phyloP scores from a whole-genome alignment of 2,329 filamentous ascomycete species.

The Alternaria postmessia region DNA sequence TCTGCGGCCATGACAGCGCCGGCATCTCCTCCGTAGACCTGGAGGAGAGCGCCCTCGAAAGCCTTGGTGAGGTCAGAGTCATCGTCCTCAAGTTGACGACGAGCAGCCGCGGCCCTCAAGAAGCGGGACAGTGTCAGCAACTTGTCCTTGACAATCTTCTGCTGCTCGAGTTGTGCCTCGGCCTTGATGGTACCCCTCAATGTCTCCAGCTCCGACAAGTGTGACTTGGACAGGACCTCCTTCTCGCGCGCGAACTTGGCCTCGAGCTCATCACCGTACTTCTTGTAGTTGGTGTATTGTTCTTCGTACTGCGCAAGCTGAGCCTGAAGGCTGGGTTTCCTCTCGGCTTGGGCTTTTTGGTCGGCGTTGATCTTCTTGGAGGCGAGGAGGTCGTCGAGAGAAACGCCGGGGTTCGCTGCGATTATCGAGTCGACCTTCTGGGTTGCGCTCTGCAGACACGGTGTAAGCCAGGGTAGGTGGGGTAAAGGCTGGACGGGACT shows the following conservation, averaged over 20 bases:
- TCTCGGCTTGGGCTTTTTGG: conserved; percentile 78
- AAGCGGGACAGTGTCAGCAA: conserved; percentile 80
- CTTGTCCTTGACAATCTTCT: conserved; percentile 65
- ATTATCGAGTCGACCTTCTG: conserved; percentile 76
- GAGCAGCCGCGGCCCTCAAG: conserved; percentile 77
- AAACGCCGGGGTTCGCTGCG: conserved; percentile 72
- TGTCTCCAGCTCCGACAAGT: conserved; percentile 66
- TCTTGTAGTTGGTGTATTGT: conserved; percentile 76
- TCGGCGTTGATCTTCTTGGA: conserved; percentile 80
- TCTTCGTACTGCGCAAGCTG: conserved; percentile 76
- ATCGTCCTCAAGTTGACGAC: conserved; percentile 74
- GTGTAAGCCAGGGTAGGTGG: conserved; percentile 30
- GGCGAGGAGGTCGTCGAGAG: conserved; percentile 75
- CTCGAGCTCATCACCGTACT: conserved; percentile 77
- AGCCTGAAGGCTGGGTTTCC: conserved; percentile 75
- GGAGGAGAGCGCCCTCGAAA: conserved; percentile 79
- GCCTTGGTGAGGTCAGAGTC: conserved; percentile 80
- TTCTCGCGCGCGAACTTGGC: conserved; percentile 66
- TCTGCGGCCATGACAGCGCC: conserved; percentile 76
- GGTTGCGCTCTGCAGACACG: conserved; percentile 66
- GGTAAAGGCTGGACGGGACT: neutral
- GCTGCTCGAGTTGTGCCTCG: conserved; percentile 59
- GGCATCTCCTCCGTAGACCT: conserved; percentile 81
- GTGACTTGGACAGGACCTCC: conserved; percentile 61
- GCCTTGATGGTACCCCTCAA: conserved; percentile 63